Conservation (phyloP, 345 rosid genomes). For the Salix suchowensis region DNA sequence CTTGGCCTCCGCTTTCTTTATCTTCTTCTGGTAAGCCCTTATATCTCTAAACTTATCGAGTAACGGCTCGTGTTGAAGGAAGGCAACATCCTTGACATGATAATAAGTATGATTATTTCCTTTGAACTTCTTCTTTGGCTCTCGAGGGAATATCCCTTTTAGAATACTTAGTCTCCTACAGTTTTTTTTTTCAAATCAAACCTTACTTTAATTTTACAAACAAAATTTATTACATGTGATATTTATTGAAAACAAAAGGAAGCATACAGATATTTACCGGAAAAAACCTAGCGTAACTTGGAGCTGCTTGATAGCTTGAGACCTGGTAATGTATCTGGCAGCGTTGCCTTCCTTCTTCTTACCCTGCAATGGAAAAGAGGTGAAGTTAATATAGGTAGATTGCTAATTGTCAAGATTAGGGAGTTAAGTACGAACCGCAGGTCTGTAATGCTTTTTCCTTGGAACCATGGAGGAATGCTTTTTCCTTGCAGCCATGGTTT, state of each 20-base stretch:
- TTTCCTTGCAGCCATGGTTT: conserved; percentile 15
- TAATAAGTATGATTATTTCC: conserved; percentile 95
- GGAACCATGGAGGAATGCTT: conserved; percentile 48
- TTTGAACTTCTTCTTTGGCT: conserved; percentile 87
- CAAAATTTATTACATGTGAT: neutral
- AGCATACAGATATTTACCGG: conserved; percentile 41
- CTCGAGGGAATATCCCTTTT: conserved; percentile 85
- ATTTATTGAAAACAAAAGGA: neutral
- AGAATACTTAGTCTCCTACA: conserved; percentile 74
- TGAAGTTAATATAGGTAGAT: neutral
- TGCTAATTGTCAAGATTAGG: neutral
- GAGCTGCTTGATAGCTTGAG: conserved; percentile 75
- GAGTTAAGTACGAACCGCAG: conserved; percentile 49
- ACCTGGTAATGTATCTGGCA: conserved; percentile 78
- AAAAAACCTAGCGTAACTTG: conserved; percentile 65
- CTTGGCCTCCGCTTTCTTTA: conserved; percentile 76
- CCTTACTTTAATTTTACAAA: neutral
- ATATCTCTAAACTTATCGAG: conserved; percentile 84
- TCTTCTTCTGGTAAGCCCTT: conserved; percentile 64
- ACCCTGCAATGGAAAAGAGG: conserved; percentile 46
- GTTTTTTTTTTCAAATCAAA: neutral
- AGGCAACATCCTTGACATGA: conserved; percentile 82
- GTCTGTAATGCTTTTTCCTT: conserved; percentile 68
- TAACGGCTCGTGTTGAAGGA: conserved; percentile 77
- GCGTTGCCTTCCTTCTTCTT: conserved; percentile 97